These are phyloP conservation scores for Hypoxylon sp. DNA, from an alignment of 2,329 filamentous ascomycete genomes.

Conservation along the genomic window DNA sequence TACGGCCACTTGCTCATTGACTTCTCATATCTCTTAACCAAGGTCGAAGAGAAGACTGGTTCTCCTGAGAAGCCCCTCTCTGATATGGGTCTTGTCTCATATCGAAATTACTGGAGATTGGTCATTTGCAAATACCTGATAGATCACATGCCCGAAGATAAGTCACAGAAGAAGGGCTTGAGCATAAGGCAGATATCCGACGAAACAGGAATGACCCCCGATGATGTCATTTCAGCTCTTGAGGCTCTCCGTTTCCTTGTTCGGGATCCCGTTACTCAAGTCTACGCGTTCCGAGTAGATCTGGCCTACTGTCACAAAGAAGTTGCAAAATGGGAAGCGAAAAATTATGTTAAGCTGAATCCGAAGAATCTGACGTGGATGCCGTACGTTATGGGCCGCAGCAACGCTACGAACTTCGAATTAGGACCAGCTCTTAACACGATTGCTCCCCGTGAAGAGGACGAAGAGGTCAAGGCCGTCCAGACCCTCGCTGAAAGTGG, in stretches of 20 bases:
- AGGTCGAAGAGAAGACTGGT: conserved; percentile 92
- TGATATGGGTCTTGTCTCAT: conserved; percentile 97
- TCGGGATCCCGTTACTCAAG: conserved; percentile 87
- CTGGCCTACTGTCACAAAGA: conserved; percentile 88
- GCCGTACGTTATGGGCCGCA: conserved; percentile 95
- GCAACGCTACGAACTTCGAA: conserved; percentile 85
- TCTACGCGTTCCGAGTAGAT: conserved; percentile 92
- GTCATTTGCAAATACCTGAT: conserved; percentile 88
- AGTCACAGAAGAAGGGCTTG: conserved; percentile 63
- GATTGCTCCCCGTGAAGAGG: conserved; percentile 88
- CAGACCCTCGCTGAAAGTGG: conserved; percentile 53
- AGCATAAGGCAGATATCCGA: conserved; percentile 82
- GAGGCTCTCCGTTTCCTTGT: conserved; percentile 92
- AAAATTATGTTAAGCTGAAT: conserved; percentile 88
- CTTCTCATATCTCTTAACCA: conserved; percentile 96
- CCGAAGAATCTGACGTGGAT: conserved; percentile 90
- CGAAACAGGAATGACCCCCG: conserved; percentile 93
- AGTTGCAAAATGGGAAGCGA: conserved; percentile 88
- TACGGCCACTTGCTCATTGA: conserved; percentile 98
- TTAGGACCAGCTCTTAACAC: conserved; percentile 85
- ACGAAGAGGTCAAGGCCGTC: conserved; percentile 63
- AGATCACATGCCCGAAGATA: conserved; percentile 63
- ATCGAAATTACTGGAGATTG: conserved; percentile 96
- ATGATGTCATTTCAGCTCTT: conserved; percentile 94
- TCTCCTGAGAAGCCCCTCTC: conserved; percentile 98